A percentile compares a stretch with the other conserved stretches of the same genome.
Evolutionary conservation across 225 moss, liverwort and hornwort species (phyloP).

Genomic region (Climacium dendroides): DNA sequence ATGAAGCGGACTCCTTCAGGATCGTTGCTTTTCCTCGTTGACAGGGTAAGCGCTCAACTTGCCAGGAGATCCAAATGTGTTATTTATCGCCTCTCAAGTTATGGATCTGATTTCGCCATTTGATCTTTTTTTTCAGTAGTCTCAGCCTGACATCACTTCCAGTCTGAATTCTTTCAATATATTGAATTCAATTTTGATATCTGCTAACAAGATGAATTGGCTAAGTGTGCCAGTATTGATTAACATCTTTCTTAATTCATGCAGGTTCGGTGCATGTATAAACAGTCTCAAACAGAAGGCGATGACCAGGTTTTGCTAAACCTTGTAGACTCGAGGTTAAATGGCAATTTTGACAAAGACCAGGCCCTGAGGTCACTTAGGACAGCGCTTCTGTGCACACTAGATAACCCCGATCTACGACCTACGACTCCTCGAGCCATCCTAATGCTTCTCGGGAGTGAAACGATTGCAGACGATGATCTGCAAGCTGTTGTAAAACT

Average conservation of each 20-base stretch:
- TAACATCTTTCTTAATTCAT: not conserved
- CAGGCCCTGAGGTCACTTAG: conserved; percentile 21
- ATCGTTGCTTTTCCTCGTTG: conserved; percentile 36
- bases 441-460: conserved; percentile 21
- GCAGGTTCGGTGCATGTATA: conserved; percentile 37
- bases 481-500: conserved; percentile 3
- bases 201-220: not conserved
- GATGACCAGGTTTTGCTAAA: conserved; percentile 13
- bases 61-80: not conserved
- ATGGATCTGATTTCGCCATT: not conserved
- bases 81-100: not conserved
- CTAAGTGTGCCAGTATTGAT: not conserved
- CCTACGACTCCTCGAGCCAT: conserved; percentile 21
- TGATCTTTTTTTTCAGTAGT: not conserved
- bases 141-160: not conserved
- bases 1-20: conserved; percentile 44
- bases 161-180: not conserved
- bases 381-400: conserved; percentile 29
- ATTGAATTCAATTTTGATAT: not conserved
- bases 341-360: conserved; percentile 12
- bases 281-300: conserved; percentile 1
- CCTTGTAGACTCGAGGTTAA: conserved; percentile 33
- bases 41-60: conserved; percentile 11
- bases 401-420: conserved; percentile 36
- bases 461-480: conserved; percentile 8